These are phyloP conservation scores for Colletotrichum sp. DNA, from an alignment of 2,329 filamentous ascomycete genomes.

Conservation along the genomic window DNA sequence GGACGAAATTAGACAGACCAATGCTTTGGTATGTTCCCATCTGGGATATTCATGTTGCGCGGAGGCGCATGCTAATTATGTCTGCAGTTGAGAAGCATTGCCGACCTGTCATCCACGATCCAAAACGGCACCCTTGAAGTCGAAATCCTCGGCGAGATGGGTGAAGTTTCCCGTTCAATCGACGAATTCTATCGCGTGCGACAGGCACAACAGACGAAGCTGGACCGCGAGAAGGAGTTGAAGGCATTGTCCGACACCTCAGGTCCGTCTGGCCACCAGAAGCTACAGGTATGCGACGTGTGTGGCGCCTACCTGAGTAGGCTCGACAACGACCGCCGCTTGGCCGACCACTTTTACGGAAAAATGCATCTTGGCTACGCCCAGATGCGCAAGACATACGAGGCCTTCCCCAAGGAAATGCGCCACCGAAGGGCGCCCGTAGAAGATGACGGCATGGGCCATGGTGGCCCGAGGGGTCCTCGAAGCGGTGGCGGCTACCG, in stretches of 20 bases:
- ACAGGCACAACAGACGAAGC: slow-evolving; percentile 80
- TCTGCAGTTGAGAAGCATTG: slow-evolving; percentile 76
- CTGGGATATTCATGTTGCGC: neutral
- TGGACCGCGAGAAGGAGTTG: slow-evolving; percentile 84
- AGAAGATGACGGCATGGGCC: slow-evolving; percentile 46
- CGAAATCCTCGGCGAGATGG: slow-evolving; percentile 81
- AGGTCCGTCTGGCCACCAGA: slow-evolving; percentile 94
- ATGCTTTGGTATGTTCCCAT: slow-evolving; percentile 65
- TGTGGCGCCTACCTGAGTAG: slow-evolving; percentile 93
- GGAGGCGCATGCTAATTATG: slow-evolving; percentile 32
- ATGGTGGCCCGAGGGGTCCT: slow-evolving; percentile 55
- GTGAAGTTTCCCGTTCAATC: slow-evolving; percentile 80
- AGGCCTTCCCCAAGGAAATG: slow-evolving; percentile 85
- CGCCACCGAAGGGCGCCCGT: slow-evolving; percentile 70
- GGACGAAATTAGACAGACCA: slow-evolving; percentile 96
- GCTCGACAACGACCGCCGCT: slow-evolving; percentile 89
- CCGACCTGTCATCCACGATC: slow-evolving; percentile 79
- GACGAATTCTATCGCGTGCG: slow-evolving; percentile 89
- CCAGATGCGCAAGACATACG: slow-evolving; percentile 94
- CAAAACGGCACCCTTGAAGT: slow-evolving; percentile 86
- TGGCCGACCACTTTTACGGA: slow-evolving; percentile 98
- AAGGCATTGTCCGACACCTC: slow-evolving; percentile 91
- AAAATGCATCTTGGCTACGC: slow-evolving; percentile 99
- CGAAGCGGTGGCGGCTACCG: slow-evolving; percentile 61
- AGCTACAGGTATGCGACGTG: slow-evolving; percentile 97